These are phyloP conservation scores for Lepiota subincarnata DNA, from an alignment of 768 basidiomycete genomes.

Conservation along the genomic window DNA sequence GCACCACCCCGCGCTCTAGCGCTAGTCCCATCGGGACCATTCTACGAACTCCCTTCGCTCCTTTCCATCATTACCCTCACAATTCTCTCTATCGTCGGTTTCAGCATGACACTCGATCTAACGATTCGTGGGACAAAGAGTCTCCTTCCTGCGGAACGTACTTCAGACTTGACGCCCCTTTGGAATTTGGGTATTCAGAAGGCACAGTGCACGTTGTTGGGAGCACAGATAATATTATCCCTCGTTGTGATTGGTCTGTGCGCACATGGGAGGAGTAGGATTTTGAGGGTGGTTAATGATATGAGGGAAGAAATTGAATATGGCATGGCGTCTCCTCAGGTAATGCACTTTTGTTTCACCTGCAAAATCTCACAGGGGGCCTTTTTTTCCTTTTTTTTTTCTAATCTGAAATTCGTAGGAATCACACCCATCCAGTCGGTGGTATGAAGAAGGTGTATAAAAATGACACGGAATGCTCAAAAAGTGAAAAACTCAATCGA, in stretches of 20 bases:
- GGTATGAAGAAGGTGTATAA: too few relatives aligned
- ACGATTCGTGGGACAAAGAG: constrained; percentile 20
- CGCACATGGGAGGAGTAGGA: constrained; percentile 8
- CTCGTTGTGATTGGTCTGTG: constrained; percentile 14
- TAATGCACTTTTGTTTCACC: neutral
- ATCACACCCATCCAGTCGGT: too few relatives aligned
- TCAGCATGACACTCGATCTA: constrained; percentile 25
- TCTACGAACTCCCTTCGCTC: constrained; percentile 16
- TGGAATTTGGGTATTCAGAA: constrained; percentile 27
- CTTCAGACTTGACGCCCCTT: constrained; percentile 18
- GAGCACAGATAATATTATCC: constrained; percentile 16
- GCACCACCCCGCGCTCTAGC: too few relatives aligned
- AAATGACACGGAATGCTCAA: too few relatives aligned
- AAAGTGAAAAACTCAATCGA: too few relatives aligned
- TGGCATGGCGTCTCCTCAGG: constrained; percentile 11
- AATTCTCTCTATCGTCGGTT: constrained; percentile 20
- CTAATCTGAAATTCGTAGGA: too few relatives aligned
- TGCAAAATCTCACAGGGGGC: too few relatives aligned
- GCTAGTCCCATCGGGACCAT: constrained; percentile 10
- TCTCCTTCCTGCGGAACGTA: constrained; percentile 21
- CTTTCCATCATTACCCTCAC: constrained; percentile 15
- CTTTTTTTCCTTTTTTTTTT: too few relatives aligned
- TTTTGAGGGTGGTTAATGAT: constrained; percentile 2
- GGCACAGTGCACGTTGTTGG: constrained; percentile 21
- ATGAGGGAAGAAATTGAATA: constrained; percentile 10